Evolutionary conservation across 1,139 yeast species (phyloP), one percentile per base, ranked within the genome.

Genomic region (Saccharomyces hybrid): DNA sequence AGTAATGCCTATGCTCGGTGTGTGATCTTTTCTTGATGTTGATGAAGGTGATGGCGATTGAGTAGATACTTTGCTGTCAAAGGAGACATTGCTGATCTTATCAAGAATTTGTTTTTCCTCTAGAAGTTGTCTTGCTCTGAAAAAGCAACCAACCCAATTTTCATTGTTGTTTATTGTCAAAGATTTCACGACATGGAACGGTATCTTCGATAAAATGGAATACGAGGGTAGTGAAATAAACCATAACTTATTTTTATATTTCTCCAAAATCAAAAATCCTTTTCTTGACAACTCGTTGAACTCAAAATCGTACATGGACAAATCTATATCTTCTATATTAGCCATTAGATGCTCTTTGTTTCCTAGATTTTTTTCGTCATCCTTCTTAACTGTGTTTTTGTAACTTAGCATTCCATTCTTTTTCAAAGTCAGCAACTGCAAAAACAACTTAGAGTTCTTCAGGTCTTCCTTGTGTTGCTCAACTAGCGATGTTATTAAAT

Each of bases 251-350:
- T 78, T 76, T 59, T 78, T 78, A 53, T 81, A 75, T 61, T 84
- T 73, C 62, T 86, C 91, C 41, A 86, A 67, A n/a, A 86, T 84
- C 52, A 86, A 73, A 62, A 81, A 85, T 0, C 91, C 91, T 54
- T 73, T 78, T 41, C 72, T 72, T n/a, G 69, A 71, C 13, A 70
- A 71, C 49, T 80, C 85, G 59, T 80, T 79, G 67, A 86, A 85
- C 64, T 86, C 93, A 68, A 84, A 86, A 68, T 86, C 91, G 66
- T 85, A 86, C 84, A 86, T 82, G 68, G 87, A 86, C 57, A 85
- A 82, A 61, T 82, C 83, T 66, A 61, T 82, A 78, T 73, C 84
- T 57, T 78, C 61, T n/a, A 68, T 59, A 50, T 65, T 63, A 7
- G 67, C 64, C 56, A 68, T 61, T 8, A 38, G 50, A 9, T 52